A percentile compares a stretch with the other conserved stretches of the same genome.
These are phyloP conservation scores for Starmerella floricola DNA, from an alignment of 805 yeast genomes.

Conservation along the genomic window DNA sequence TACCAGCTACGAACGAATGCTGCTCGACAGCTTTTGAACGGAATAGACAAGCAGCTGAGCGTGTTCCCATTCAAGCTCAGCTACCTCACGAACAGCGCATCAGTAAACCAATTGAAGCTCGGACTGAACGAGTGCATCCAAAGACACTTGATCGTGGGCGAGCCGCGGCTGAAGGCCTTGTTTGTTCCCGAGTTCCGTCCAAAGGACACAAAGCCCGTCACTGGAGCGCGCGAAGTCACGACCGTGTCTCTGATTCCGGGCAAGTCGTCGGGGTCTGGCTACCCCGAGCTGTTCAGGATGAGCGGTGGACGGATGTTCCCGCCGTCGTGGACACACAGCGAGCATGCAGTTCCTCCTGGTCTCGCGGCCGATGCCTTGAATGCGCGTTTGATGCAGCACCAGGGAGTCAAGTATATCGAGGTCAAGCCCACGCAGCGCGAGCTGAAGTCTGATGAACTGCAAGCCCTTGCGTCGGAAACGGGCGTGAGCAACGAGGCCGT, in stretches of 20 bases:
- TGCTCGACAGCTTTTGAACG: conserved; percentile 51
- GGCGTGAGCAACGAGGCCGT: not conserved
- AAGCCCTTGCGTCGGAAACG: too few species aligned
- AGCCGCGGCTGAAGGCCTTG: conserved; percentile 59
- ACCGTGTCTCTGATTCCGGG: conserved; percentile 53
- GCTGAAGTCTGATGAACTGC: too few species aligned
- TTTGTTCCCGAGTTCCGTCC: conserved; percentile 51
- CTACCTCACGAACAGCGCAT: conserved; percentile 45
- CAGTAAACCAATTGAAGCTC: conserved; percentile 50
- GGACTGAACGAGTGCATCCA: conserved; percentile 73
- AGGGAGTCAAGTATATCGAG: conserved; percentile 28
- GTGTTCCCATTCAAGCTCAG: conserved; percentile 88
- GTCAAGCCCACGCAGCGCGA: conserved; percentile 18
- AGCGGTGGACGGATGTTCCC: conserved; percentile 65
- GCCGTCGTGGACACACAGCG: conserved; percentile 81
- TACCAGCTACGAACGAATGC: conserved; percentile 66
- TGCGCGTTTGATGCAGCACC: conserved; percentile 22
- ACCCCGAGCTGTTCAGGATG: conserved; percentile 54
- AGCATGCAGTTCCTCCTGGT: conserved; percentile 46
- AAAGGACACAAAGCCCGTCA: conserved; percentile 40
- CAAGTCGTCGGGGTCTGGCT: conserved; percentile 29
- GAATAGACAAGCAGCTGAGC: conserved; percentile 59
- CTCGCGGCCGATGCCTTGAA: conserved; percentile 27
- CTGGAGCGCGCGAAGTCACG: conserved; percentile 64
- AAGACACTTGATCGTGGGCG: conserved; percentile 62